Evolutionary conservation across 768 basidiomycete genomes (phyloP).

Genomic region (Serpula lacrymans): DNA sequence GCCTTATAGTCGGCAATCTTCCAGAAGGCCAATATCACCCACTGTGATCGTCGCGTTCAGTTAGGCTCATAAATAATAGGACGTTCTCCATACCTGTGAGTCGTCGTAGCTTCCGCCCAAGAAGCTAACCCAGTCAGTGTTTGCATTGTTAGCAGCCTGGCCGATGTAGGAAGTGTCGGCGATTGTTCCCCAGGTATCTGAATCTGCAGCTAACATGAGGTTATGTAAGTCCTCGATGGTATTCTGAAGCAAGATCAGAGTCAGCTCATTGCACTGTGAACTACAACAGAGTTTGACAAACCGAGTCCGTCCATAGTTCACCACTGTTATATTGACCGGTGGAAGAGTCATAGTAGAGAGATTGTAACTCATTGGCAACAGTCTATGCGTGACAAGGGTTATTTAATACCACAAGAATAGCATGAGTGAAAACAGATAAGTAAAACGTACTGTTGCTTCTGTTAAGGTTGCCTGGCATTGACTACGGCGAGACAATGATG

Average conservation of each 20-base stretch:
- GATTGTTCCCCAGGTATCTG: conserved; percentile 34
- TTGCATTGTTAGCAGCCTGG: conserved; percentile 34
- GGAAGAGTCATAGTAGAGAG: conserved; percentile 36
- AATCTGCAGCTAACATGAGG: conserved; percentile 50
- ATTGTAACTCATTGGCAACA: conserved; percentile 24
- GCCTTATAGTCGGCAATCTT: conserved; percentile 54
- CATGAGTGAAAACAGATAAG: not conserved
- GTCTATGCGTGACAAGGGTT: conserved; percentile 13
- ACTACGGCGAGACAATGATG: not conserved
- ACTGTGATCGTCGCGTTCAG: conserved; percentile 27
- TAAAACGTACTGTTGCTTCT: conserved; percentile 11
- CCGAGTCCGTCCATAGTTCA: conserved; percentile 55
- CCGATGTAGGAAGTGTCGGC: conserved; percentile 47
- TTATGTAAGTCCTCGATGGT: conserved; percentile 56
- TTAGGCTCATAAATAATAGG: not conserved
- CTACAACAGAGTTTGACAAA: conserved; percentile 18
- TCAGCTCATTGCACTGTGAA: not conserved
- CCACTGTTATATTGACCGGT: conserved; percentile 47
- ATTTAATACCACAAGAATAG: no score
- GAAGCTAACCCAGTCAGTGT: conserved; percentile 41
- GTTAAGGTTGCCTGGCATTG: conserved; percentile 8
- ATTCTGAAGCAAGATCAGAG: conserved; percentile 37
- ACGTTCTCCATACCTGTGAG: conserved; percentile 36
- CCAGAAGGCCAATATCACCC: conserved; percentile 56
- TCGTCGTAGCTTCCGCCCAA: conserved; percentile 52